Evolutionary conservation across 176 grass and related monocot species (phyloP).

Genomic region (Rhynchospora breviuscula): DNA sequence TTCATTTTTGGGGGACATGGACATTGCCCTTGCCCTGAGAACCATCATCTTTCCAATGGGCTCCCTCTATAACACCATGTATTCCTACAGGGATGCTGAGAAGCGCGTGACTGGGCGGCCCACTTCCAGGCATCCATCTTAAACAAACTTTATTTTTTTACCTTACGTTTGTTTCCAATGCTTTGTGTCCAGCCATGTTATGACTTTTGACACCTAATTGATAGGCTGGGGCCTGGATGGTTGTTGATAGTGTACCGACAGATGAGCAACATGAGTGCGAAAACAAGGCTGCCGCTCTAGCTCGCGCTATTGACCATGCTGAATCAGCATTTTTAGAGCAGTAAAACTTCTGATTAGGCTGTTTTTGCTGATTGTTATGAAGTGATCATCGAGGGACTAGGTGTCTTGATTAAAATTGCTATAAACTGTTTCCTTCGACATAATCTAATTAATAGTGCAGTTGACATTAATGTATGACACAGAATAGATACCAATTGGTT

Average conservation of each 20-base stretch:
- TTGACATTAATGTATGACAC: slow-evolving; percentile 25
- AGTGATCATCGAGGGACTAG: not conserved
- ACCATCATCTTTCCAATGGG: slow-evolving; percentile 69
- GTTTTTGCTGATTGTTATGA: not conserved
- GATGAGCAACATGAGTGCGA: slow-evolving; percentile 46
- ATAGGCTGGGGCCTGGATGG: no score
- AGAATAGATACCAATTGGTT: not conserved
- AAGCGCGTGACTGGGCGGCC: slow-evolving; percentile 52
- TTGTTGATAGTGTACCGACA: no score
- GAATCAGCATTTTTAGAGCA: slow-evolving; percentile 77
- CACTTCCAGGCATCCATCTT: slow-evolving; percentile 42
- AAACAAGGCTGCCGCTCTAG: slow-evolving; percentile 79
- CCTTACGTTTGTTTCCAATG: no score
- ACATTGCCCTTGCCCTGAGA: no score
- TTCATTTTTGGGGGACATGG: slow-evolving; percentile 43
- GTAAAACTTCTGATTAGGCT: not conserved
- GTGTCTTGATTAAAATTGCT: not conserved
- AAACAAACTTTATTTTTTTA: no score
- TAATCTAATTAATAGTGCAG: not conserved
- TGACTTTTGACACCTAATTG: no score
- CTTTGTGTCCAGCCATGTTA: no score
- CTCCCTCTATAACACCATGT: slow-evolving; percentile 30
- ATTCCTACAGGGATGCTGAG: no score
- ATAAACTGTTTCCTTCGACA: not conserved
- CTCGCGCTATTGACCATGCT: slow-evolving; percentile 79